Percentiles rank a stretch among this genome's conserved stretches.
phyloP scores from a whole-genome alignment of 768 basidiomycete species.

The Leccinum truebloodii region DNA sequence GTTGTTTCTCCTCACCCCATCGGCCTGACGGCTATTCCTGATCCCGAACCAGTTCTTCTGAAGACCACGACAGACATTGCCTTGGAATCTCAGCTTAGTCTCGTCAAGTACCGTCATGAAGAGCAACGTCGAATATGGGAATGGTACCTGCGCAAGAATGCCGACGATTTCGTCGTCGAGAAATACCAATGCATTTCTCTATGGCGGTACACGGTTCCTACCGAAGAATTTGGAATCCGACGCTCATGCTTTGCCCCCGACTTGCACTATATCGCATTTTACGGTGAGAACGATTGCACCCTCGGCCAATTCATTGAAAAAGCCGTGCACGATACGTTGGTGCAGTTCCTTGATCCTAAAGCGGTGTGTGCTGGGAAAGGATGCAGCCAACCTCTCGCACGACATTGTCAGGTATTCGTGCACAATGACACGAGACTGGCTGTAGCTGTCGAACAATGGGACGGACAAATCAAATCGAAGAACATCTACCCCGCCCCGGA shows the following conservation, averaged over 20 bases:
- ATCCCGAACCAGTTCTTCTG: constrained; percentile 43
- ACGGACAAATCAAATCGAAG: constrained; percentile 68
- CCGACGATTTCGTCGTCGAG: constrained; percentile 85
- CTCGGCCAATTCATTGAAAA: constrained; percentile 93
- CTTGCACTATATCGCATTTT: constrained; percentile 79
- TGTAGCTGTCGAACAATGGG: constrained; percentile 88
- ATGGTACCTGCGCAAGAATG: constrained; percentile 89
- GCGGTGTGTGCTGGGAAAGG: constrained; percentile 81
- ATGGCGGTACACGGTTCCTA: constrained; percentile 78
- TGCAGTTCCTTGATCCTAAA: constrained; percentile 70
- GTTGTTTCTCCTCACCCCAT: constrained; percentile 35
- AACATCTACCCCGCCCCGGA: constrained; percentile 63
- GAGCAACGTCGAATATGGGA: constrained; percentile 93
- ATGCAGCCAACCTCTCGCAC: constrained; percentile 77
- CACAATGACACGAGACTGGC: constrained; percentile 84
- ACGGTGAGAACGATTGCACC: constrained; percentile 90
- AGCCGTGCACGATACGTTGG: constrained; percentile 64
- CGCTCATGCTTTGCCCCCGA: constrained; percentile 78
- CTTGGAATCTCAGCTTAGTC: constrained; percentile 68
- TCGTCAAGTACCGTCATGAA: constrained; percentile 77
- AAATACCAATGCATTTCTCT: constrained; percentile 90
- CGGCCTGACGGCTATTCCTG: constrained; percentile 30
- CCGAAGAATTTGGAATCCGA: constrained; percentile 62
- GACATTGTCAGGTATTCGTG: constrained; percentile 88
- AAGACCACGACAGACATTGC: constrained; percentile 71